Base-by-base conservation (phyloP, 345 rosid genomes). In the Ceriops decandra region DNA sequence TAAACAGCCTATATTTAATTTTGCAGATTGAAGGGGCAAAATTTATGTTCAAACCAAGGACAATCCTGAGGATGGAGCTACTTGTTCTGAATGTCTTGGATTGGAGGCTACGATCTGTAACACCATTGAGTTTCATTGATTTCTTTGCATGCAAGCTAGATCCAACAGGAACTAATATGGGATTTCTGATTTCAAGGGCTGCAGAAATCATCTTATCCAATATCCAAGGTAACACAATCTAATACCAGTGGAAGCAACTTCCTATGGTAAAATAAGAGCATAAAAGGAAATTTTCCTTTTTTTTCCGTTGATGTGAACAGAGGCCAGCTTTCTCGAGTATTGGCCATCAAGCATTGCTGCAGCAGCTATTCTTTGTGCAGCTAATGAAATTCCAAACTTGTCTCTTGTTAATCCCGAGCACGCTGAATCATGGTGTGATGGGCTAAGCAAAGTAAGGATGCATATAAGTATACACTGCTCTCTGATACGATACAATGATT, bases 401-500 rank as follows among this genome's bases (percentile, higher is more conserved):
- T 78, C 97, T 5, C 87, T 88, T 52, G 72, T 66, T 68, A 82
- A 79, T 73, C 91, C 88, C 0, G 96, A 90, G 52, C 80, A 76
- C 56, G 96, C 92, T 26, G 96, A 95, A 82, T 82, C 90, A n/a
- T 95, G 97, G 99, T 95, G 97, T 72, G 87, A 85, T 33, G 99
- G 99, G 65, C 81, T 95, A 69, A 82, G 89, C 87, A 91, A 91
- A 77, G 98, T 93, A 88, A 73, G 84, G 28, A 42, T 10, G 26
- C 17, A 24, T 32, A 33, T 2, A 28, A 5, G 5, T 64, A 24
- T 52, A 5, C 5, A 2, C 15, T 24, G 17, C 20, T 0, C 16
- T 24, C 31, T 0, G 5, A 28, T 47, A 42, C n/a, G 31, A 46
- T 5, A 20, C 24, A 32, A 60, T 62, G 68, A 19, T 62, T 52